A percentile compares a stretch with the other conserved stretches of the same genome.
phyloP scores from a whole-genome alignment of 2,329 filamentous ascomycete genomes.

The Coniella lustricola region DNA sequence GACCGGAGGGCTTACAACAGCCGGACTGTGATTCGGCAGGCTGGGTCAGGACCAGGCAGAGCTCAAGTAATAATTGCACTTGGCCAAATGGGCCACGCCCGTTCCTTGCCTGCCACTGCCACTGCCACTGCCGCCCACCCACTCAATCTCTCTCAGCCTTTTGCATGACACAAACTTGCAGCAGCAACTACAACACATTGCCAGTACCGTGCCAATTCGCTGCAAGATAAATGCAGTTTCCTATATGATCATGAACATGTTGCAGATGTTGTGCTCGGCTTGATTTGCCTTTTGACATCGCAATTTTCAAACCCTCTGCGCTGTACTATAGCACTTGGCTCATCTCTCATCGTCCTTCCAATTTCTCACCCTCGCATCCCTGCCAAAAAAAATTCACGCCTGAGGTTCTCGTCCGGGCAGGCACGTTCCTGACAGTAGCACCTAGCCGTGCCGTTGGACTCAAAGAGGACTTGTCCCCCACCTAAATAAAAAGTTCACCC shows the following conservation, averaged over 20 bases:
- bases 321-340: no score
- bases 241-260: no score
- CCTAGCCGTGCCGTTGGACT: neutral
- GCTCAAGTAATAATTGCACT: constrained; percentile 2
- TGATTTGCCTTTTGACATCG: no score
- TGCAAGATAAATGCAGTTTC: no score
- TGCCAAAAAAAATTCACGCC: neutral
- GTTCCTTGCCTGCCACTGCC: neutral
- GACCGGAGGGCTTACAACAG: constrained; percentile 12
- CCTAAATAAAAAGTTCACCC: constrained; percentile 15
- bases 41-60: neutral
- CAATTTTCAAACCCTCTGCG: neutral
- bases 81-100: neutral
- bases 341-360: neutral
- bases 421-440: neutral
- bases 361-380: neutral
- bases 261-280: no score
- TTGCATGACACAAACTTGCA: neutral
- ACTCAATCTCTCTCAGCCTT: neutral
- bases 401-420: neutral
- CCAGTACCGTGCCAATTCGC: no score
- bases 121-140: no score
- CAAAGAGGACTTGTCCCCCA: constrained; percentile 10
- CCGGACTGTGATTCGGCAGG: constrained; percentile 13
- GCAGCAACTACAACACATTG: neutral